phyloP scores from a whole-genome alignment of 345 rosid genomes.

The Salix purpurea region DNA sequence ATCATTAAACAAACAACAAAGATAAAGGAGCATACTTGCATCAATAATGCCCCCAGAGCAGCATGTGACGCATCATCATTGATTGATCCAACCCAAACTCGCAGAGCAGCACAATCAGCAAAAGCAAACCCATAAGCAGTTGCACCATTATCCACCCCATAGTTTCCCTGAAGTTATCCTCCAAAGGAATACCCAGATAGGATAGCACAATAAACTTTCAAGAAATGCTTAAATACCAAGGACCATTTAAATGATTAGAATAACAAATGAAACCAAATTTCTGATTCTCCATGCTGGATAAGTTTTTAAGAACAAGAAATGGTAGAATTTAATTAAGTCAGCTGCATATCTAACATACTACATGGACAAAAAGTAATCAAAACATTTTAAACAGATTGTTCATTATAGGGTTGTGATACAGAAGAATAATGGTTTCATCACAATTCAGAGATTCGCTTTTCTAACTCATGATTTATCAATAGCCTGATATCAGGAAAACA shows the following conservation, averaged over 20 bases:
- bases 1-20: neutral
- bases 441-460: neutral
- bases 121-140: slow-evolving; percentile 83
- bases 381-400: neutral
- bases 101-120: slow-evolving; percentile 88
- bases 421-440: neutral
- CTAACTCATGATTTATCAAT: neutral
- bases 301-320: neutral
- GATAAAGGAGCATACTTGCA: slow-evolving; percentile 62
- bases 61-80: slow-evolving; percentile 74
- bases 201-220: slow-evolving; percentile 9
- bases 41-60: slow-evolving; percentile 78
- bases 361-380: neutral
- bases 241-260: neutral
- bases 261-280: neutral
- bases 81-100: slow-evolving; percentile 83
- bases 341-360: neutral
- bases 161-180: slow-evolving; percentile 37
- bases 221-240: neutral
- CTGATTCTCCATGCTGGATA: neutral
- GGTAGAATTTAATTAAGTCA: neutral
- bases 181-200: slow-evolving; percentile 7
- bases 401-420: neutral
- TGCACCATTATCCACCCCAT: slow-evolving; percentile 44
- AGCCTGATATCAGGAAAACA: neutral